Base-by-base conservation (phyloP, 192 early-diverging fungal species). In the Coemansia furcata region DNA sequence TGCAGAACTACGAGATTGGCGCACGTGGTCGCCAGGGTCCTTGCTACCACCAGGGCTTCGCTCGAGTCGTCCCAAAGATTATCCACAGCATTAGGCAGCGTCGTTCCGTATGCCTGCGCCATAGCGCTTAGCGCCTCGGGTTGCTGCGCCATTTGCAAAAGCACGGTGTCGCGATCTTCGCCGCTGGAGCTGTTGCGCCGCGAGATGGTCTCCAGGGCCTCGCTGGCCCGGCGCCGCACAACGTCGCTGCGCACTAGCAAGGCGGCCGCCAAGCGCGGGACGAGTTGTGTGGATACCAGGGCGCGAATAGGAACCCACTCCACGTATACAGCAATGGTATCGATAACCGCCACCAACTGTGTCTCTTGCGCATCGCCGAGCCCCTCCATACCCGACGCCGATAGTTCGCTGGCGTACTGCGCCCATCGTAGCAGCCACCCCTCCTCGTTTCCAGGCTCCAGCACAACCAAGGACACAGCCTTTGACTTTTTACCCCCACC, bases 271-370 rank as follows among this genome's bases (percentile, higher is more conserved):
- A 82, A 61, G 36, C 68, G 65, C 19, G 55, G 52, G 0, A 75
- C 63, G 39, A 76, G 42, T 6, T 37, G 64, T 8, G 65, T 71
- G 32, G 71, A 63, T 5, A 29, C 62, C 15, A 82, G 43, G 3
- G 79, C 79, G 36, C 61, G 57, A 3, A 82, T 32, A 3, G 79
- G 79, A 42, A 76, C 33, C 79, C 79, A 82, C 26, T 82, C 79
- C 55, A 76, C 15, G 10, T 49, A 82, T n/a, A 66, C 65, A 14
- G 67, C 50, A 1, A 73, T 47, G 1, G 79, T 76, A 5, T 70
- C 65, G 11, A 76, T 29, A 2, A 68, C 40, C 21, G 32, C 39
- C 11, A 61, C 35, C 21, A 70, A 35, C 35, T 35, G 26, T 4
- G 60, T n/a, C 68, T 73, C 68, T 12, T 54, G 37, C 6, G 63